Evolutionary conservation across 2,329 filamentous ascomycete species (phyloP), one percentile per base, ranked within the genome.

Genomic region (Cercospora sp.): DNA sequence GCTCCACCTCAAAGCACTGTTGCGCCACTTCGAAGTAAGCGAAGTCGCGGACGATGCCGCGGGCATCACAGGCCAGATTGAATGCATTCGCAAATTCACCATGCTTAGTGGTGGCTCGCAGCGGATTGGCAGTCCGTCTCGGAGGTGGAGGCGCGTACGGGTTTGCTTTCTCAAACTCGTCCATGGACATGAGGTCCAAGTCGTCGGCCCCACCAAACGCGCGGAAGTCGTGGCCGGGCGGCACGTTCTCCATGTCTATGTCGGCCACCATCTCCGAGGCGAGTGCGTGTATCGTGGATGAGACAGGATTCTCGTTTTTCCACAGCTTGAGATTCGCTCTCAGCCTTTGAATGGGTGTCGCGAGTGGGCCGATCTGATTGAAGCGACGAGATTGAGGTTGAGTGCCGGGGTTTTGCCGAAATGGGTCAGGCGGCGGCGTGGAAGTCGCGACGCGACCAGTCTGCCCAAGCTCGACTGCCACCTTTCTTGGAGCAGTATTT

Each of bases 81-180:
- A 76, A 73, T 10, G 34, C 61, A 9, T 59, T 37, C 4, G 58
- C 59, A 24, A 66, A 58, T 13, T 67, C 63, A 7, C 69, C 69
- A 55, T 69, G 32, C 24, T 69, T 69, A 2, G 66, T 55, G 10
- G 58, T 32, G 7, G 65, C 26, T 43, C 65, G 67, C 21, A 63
- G 13, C 30, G 67, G 70, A 2, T 55, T 9, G 3, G 30, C 40
- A 40, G 62, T 53, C 8, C 63, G 43, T 40, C 66, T 69, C 18
- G 58, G 51, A 37, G 62, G 68, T 18, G 72, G 72, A 34, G 71
- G 71, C 21, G 63, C 63, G 49, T 68, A 73, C 1, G 73, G 72
- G 58, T 74, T 64, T 6, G 70, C 69, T n/a, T 58, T 63, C 51
- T 74, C 71, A 61, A 69, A 74, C 30, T 70, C 69, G 10, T 64